These are phyloP conservation scores for Colletotrichum trifolii DNA, from an alignment of 2,329 filamentous ascomycete genomes.

Conservation along the genomic window DNA sequence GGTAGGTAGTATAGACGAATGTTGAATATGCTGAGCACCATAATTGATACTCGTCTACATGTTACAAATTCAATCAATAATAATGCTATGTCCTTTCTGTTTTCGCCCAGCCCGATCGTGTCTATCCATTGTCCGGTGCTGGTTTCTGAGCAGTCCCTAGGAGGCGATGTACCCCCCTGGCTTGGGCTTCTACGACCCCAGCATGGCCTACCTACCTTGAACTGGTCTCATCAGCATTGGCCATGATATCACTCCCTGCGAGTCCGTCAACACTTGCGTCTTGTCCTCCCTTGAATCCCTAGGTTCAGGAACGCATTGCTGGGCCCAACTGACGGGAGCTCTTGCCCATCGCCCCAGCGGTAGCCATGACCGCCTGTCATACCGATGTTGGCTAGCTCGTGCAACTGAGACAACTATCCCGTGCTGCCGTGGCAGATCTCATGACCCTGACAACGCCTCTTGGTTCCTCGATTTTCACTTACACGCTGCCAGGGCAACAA, in stretches of 20 bases:
- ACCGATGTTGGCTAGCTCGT: conserved; percentile 16
- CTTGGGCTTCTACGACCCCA: too few species aligned
- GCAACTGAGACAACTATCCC: conserved; percentile 11
- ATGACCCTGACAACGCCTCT: background rate
- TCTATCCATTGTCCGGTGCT: too few species aligned
- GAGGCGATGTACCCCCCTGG: too few species aligned
- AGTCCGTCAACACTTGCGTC: background rate
- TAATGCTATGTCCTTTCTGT: too few species aligned
- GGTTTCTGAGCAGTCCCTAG: too few species aligned
- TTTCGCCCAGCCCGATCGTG: too few species aligned
- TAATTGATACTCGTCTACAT: too few species aligned
- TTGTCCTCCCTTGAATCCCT: background rate
- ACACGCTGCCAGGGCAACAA: too few species aligned
- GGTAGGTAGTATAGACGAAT: too few species aligned
- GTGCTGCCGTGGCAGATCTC: background rate
- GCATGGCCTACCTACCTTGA: background rate
- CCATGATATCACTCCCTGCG: conserved; percentile 11
- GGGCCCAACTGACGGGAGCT: conserved; percentile 15
- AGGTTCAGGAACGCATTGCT: conserved; percentile 5
- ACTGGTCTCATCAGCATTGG: conserved; percentile 6
- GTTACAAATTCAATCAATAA: too few species aligned
- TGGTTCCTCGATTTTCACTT: too few species aligned
- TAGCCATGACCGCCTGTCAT: conserved; percentile 13
- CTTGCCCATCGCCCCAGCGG: conserved; percentile 10
- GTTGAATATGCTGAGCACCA: too few species aligned